Conservation (phyloP, 2,329 filamentous ascomycete species). For the Venturia carpophila region DNA sequence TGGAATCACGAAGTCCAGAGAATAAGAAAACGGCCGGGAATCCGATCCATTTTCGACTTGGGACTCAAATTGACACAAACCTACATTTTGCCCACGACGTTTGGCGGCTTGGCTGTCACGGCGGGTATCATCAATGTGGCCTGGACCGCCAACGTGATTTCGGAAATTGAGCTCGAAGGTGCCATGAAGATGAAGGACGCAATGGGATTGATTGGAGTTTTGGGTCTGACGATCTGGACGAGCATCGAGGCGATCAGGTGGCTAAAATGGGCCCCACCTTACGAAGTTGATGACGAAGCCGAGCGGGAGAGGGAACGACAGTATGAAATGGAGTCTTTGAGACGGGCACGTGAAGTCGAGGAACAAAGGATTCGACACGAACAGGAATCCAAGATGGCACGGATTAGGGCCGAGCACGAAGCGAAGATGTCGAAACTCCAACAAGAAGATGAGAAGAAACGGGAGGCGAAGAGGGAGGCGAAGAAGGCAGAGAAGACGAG, state of each 20-base stretch:
- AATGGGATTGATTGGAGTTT: not conserved
- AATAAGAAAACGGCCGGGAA: not conserved
- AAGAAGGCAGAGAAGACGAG: not conserved
- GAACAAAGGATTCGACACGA: not conserved
- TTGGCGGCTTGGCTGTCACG: not conserved
- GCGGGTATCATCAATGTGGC: not conserved
- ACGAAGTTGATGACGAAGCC: not conserved
- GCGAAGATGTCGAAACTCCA: not conserved
- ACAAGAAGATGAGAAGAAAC: not conserved
- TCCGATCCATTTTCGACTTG: not conserved
- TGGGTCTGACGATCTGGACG: constrained; percentile 3
- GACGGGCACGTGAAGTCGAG: not conserved
- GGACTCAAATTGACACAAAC: constrained; percentile 2
- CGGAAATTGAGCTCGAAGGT: not conserved
- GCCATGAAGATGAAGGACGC: not conserved
- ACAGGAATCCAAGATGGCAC: not conserved
- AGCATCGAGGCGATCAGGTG: not conserved
- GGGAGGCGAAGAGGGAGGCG: not conserved
- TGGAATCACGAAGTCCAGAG: not conserved
- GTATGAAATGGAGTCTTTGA: constrained; percentile 4
- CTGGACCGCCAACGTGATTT: not conserved
- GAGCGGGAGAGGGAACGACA: not conserved
- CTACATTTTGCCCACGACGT: not conserved
- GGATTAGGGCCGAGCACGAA: not conserved
- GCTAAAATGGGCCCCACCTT: constrained; percentile 1